phyloP scores from a whole-genome alignment of 2,329 filamentous ascomycete species.

The Blastomyces emzantsi region DNA sequence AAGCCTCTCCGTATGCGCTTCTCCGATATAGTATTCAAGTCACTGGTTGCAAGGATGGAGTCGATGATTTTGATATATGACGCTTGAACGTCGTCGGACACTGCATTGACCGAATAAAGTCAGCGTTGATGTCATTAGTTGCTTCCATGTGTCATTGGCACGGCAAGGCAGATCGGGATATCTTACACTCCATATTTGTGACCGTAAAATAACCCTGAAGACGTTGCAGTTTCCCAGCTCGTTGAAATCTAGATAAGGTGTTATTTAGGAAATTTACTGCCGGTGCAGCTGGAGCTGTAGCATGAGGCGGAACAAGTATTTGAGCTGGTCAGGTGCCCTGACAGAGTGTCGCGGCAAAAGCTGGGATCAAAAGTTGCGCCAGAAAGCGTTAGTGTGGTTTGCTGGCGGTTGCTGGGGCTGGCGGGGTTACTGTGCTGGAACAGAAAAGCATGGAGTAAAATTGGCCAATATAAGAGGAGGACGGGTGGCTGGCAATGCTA shows the following conservation, averaged over 20 bases:
- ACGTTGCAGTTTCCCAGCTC: neutral
- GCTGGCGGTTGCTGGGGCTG: slow-evolving; percentile 31
- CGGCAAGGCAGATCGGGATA: neutral
- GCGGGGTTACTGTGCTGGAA: slow-evolving; percentile 21
- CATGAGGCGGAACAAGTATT: neutral
- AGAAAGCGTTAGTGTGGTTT: slow-evolving; percentile 17
- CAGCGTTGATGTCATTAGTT: slow-evolving; percentile 8
- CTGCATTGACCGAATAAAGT: slow-evolving; percentile 25
- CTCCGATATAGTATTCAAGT: slow-evolving; percentile 55
- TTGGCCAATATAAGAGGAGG: neutral
- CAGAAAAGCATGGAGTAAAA: neutral
- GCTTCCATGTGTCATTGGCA: neutral
- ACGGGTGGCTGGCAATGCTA: neutral
- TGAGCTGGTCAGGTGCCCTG: neutral
- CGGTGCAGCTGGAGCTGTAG: neutral
- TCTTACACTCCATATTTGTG: slow-evolving; percentile 7
- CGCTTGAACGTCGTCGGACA: slow-evolving; percentile 42
- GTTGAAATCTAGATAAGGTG: slow-evolving; percentile 8
- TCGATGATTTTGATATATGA: slow-evolving; percentile 54
- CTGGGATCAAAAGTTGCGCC: slow-evolving; percentile 1
- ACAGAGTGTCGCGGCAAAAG: slow-evolving; percentile 1
- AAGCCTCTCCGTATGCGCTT: slow-evolving; percentile 57
- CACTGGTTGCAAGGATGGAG: slow-evolving; percentile 50
- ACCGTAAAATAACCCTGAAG: neutral
- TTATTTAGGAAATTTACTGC: slow-evolving; percentile 10